phyloP scores from a whole-genome alignment of 2,329 filamentous ascomycete genomes.

The Aspergillus neotritici region DNA sequence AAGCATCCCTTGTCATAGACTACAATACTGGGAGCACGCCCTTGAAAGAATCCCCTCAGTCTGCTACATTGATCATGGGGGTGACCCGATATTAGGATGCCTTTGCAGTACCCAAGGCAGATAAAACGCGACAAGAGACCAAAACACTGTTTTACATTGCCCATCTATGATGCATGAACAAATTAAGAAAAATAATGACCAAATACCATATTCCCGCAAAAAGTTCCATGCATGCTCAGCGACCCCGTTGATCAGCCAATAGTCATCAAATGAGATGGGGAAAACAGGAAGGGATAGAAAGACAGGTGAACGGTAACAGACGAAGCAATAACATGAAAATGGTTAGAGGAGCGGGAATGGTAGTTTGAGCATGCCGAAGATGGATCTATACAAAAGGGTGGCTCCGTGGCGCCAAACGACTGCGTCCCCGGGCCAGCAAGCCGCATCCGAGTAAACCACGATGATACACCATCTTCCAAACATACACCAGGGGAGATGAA shows the following conservation, averaged over 20 bases:
- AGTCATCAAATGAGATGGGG: constrained; percentile 20
- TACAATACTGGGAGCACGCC: too few relatives aligned
- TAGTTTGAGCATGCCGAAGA: constrained; percentile 16
- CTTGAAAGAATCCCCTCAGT: too few relatives aligned
- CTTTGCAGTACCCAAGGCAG: too few relatives aligned
- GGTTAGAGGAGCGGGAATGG: constrained; percentile 13
- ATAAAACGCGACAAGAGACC: too few relatives aligned
- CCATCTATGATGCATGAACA: constrained; percentile 35
- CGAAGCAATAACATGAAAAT: constrained; percentile 21
- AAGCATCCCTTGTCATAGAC: too few relatives aligned
- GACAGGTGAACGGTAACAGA: constrained; percentile 24
- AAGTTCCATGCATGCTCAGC: constrained; percentile 24
- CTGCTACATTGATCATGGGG: too few relatives aligned
- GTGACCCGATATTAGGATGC: too few relatives aligned
- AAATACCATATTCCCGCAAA: constrained; percentile 23
- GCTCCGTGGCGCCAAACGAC: constrained; percentile 36
- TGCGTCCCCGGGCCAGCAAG: constrained; percentile 30
- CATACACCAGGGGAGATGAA: constrained; percentile 31
- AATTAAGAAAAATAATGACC: constrained; percentile 4
- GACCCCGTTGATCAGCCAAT: constrained; percentile 20
- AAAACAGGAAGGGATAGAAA: constrained; percentile 19
- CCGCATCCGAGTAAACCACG: constrained; percentile 28
- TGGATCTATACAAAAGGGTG: constrained; percentile 36
- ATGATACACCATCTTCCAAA: constrained; percentile 30
- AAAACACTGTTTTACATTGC: constrained; percentile 33